phyloP scores from a whole-genome alignment of 129 eudicot species.

The Arctium lappa region DNA sequence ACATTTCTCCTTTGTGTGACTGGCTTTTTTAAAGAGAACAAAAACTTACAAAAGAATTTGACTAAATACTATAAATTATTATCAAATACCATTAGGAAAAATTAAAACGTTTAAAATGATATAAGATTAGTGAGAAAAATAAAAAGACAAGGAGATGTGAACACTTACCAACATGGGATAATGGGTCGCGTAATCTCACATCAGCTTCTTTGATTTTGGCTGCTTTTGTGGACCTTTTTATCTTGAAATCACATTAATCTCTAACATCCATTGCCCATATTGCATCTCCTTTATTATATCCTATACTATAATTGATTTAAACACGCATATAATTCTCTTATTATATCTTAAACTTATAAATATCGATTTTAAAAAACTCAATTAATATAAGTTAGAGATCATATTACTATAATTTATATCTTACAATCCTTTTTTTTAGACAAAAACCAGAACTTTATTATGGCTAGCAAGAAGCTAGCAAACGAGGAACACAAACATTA shows the following conservation, averaged over 20 bases:
- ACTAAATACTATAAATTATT: not conserved
- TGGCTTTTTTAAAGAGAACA: not conserved
- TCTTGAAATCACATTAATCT: too few species aligned
- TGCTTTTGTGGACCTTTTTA: not conserved
- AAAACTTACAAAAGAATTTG: not conserved
- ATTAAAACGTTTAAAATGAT: not conserved
- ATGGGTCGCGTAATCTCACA: not conserved
- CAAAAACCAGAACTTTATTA: too few species aligned
- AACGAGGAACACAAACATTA: too few species aligned
- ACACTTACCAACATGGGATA: not conserved
- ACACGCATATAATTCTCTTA: not conserved
- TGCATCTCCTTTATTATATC: not conserved
- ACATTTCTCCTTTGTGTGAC: not conserved
- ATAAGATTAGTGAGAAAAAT: not conserved
- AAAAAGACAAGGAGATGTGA: not conserved
- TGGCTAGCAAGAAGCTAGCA: too few species aligned
- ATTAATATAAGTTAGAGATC: not conserved
- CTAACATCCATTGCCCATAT: not conserved
- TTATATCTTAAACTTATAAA: not conserved
- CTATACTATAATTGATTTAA: not conserved
- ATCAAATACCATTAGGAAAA: not conserved
- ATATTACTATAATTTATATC: not conserved
- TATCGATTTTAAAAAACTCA: not conserved
- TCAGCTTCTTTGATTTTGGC: not conserved
- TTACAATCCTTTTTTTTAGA: too few species aligned